Evolutionary conservation across 2,329 filamentous ascomycete genomes (phyloP).

Genomic region (Cladosporium phlei): DNA sequence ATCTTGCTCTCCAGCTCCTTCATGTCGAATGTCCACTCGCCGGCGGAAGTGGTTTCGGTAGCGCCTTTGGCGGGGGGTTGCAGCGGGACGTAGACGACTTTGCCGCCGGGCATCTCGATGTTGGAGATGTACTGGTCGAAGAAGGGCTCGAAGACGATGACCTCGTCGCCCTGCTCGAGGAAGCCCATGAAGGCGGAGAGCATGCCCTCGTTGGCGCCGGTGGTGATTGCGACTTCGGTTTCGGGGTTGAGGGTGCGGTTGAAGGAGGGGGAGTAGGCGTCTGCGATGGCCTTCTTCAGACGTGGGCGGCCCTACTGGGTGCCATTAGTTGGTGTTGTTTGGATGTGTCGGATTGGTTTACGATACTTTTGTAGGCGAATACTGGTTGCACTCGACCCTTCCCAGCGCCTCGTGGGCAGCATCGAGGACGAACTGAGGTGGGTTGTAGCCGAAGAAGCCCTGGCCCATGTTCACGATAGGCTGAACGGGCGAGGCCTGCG

Average conservation of each 20-base stretch:
- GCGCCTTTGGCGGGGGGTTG: slow-evolving; percentile 69
- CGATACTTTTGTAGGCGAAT: slow-evolving; percentile 78
- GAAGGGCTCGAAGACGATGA: slow-evolving; percentile 97
- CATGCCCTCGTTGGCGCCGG: slow-evolving; percentile 89
- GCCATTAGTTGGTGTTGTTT: slow-evolving; percentile 15
- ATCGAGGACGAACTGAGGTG: slow-evolving; percentile 81
- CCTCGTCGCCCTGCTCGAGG: slow-evolving; percentile 88
- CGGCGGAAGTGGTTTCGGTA: slow-evolving; percentile 64
- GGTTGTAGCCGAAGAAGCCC: slow-evolving; percentile 88
- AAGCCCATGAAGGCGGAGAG: slow-evolving; percentile 97
- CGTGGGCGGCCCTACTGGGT: slow-evolving; percentile 66
- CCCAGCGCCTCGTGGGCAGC: slow-evolving; percentile 88
- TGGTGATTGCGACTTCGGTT: slow-evolving; percentile 91
- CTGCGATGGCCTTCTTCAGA: slow-evolving; percentile 85
- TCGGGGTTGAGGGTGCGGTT: slow-evolving; percentile 77
- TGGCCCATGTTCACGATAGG: slow-evolving; percentile 68
- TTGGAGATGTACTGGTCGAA: slow-evolving; percentile 99
- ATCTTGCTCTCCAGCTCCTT: slow-evolving; percentile 76
- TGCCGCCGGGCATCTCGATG: slow-evolving; percentile 96
- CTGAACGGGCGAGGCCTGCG: slow-evolving; percentile 58
- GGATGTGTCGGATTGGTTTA: not conserved
- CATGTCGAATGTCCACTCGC: slow-evolving; percentile 65
- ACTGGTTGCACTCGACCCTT: slow-evolving; percentile 95
- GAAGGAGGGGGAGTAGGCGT: slow-evolving; percentile 88
- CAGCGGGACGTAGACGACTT: slow-evolving; percentile 91